Base-by-base conservation (phyloP, 768 basidiomycete species). In the Podaxis sp. region DNA sequence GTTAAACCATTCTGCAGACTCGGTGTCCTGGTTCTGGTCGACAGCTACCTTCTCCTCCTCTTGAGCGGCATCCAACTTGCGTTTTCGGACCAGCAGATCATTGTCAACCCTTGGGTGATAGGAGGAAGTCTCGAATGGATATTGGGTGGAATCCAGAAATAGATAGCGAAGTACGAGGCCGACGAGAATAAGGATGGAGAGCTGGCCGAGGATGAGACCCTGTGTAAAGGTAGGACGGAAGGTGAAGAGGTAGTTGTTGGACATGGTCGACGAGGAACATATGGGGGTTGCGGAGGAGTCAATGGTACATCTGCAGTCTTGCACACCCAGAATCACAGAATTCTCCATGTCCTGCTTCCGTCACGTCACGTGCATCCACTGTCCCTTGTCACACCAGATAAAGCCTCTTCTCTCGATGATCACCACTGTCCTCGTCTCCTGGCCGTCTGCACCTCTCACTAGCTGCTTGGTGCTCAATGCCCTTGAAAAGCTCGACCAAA, bases 1-100 rank as follows among this genome's bases (percentile, higher is more conserved):
- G 71, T 97, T 98, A 63, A 98, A 82, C 97, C 97, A 98, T 68
- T 92, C 91, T 25, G 88, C 83, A 0, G 92, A 90, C 72, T 98
- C 96, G 42, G 79, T 62, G 14, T 66, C 67, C 16, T 64, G 62
- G 14, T 72, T 58, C 63, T 74, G 36, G 50, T 63, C 67, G 62
- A 69, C 73, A 67, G 62, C 50, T 40, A 57, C 52, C 37, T 70
- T 60, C 56, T 72, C 72, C 18, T 65, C 61, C 11, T 65, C 61
- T 44, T 69, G 64, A 36, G 66, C 67, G 23, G 68, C 62, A 2
- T 67, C 66, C 5, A 64, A 53, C 48, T 73, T 74, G 40, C 71
- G 73, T 55, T 77, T 77, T 51, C 76, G 76, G 27, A 75, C 68
- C 35, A 78, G 72, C 38, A 74, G 70, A 64, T 84, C 79, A 25